Evolutionary conservation across 2,329 filamentous ascomycete species (phyloP), one percentile per base, ranked within the genome.

Genomic region (Apiospora rasikravindrae): DNA sequence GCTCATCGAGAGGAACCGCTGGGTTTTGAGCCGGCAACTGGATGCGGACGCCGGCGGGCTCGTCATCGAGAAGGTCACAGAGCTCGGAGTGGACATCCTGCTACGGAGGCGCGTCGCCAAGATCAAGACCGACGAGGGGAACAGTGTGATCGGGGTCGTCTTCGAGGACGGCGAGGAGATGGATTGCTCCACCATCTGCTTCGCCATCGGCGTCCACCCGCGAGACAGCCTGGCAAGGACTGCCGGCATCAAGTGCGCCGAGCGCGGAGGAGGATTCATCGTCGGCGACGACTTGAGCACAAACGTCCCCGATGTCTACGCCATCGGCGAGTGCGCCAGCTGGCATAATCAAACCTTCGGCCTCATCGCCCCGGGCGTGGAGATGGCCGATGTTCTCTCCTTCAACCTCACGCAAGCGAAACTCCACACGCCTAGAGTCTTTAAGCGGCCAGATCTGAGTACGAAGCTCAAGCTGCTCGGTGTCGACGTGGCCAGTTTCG

Each of bases 401-500:
- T 98, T 96, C 85, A 98, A 98, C 81, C 88, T 98, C 72, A 97
- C 95, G 4, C 92, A 95, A 80, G 93, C 94, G 44, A 92, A 92
- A 78, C 87, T 90, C 2, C 93, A 96, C 79, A 82, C 89, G 8
- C 89, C 89, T 1, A 87, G 93, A 44, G 86, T 85, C 42, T 97
- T 97, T 86, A 94, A 94, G 81, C 85, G 91, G 5, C 95, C 95
- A 0, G 94, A 98, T 80, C 85, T 98, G 53, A 97, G 95, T 85
- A 98, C 95, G 0, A 98, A 97, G 80, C 85, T 98, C 42, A 98
- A 98, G 85, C 86, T 98, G 0, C 87, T 98, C 0, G 95, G 95
- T 0, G 94, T 98, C 11, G 94, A 98, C 75, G 95, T 98, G 5
- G 95, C 95, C 24, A 96, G 93, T 78, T 98, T 98, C 79, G 95